Evolutionary conservation across 352 stramenopile genomes (phyloP).

Genomic region (Pythium pyrilobum): DNA sequence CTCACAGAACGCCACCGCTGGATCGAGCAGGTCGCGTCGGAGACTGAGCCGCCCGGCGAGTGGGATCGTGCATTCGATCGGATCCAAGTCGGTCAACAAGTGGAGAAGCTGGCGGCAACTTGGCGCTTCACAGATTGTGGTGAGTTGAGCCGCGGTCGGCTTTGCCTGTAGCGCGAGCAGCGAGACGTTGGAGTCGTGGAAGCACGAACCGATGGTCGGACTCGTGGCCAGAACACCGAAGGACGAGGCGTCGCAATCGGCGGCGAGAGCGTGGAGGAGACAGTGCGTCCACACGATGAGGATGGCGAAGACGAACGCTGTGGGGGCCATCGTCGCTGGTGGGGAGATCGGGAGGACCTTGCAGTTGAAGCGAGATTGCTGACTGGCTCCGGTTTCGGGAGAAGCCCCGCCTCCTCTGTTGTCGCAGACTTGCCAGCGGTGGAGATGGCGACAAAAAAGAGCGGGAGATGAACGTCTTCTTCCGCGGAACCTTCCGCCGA

Average conservation of each 20-base stretch:
- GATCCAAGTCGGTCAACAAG: background rate
- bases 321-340: too few species aligned
- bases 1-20: constrained; percentile 6
- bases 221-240: constrained; percentile 5
- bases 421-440: too few species aligned
- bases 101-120: constrained; percentile 3
- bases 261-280: background rate
- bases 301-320: too few species aligned
- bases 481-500: too few species aligned
- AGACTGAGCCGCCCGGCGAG: constrained; percentile 3
- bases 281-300: too few species aligned
- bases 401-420: too few species aligned
- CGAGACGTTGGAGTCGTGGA: constrained; percentile 2
- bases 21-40: constrained; percentile 9
- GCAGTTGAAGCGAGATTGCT: too few species aligned
- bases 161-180: background rate
- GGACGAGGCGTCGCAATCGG: background rate
- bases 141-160: background rate
- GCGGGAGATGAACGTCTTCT: too few species aligned
- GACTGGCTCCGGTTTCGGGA: too few species aligned
- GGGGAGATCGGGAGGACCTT: too few species aligned
- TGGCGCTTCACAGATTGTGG: background rate
- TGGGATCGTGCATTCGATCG: constrained; percentile 2
- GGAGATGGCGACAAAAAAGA: too few species aligned
- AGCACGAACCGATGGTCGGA: background rate